A percentile compares a stretch with the other conserved stretches of the same genome.
phyloP scores from a whole-genome alignment of 2,329 filamentous ascomycete genomes.

The Cadophora sp. region DNA sequence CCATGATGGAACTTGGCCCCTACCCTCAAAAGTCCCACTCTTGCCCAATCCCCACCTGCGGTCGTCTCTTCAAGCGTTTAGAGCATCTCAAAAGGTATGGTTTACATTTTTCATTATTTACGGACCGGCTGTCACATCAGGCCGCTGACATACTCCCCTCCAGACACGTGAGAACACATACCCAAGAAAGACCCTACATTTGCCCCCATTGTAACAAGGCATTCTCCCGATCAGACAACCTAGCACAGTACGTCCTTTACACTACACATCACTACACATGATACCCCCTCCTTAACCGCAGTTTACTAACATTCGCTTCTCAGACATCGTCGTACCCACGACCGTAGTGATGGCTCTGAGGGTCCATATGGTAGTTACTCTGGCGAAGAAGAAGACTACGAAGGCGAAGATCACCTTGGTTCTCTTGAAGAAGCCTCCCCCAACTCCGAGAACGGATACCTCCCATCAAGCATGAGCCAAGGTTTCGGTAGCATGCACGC shows the following conservation, averaged over 20 bases:
- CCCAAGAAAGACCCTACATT: conserved; percentile 97
- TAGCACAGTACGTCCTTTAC: conserved; percentile 80
- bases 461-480: conserved; percentile 44
- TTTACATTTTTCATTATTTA: conserved; percentile 44
- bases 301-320: conserved; percentile 36
- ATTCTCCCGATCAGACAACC: conserved; percentile 97
- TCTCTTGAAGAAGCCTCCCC: conserved; percentile 82
- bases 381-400: conserved; percentile 79
- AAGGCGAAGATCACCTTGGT: conserved; percentile 83
- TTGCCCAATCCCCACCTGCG: conserved; percentile 98
- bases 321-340: conserved; percentile 81
- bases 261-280: conserved; percentile 45
- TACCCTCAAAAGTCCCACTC: conserved; percentile 99
- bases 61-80: conserved; percentile 96
- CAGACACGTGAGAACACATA: conserved; percentile 99
- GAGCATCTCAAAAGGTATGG: conserved; percentile 98
- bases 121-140: conserved; percentile 45
- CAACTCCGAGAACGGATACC: conserved; percentile 70
- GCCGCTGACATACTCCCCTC: conserved; percentile 56
- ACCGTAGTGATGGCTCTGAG: conserved; percentile 73
- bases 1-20: conserved; percentile 93
- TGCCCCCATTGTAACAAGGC: conserved; percentile 99
- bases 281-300: conserved; percentile 28
- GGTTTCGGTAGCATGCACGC: conserved; percentile 20
- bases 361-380: conserved; percentile 64